These are phyloP conservation scores for Arabidopsis suecica DNA, from an alignment of 345 rosid genomes.

Conservation along the genomic window DNA sequence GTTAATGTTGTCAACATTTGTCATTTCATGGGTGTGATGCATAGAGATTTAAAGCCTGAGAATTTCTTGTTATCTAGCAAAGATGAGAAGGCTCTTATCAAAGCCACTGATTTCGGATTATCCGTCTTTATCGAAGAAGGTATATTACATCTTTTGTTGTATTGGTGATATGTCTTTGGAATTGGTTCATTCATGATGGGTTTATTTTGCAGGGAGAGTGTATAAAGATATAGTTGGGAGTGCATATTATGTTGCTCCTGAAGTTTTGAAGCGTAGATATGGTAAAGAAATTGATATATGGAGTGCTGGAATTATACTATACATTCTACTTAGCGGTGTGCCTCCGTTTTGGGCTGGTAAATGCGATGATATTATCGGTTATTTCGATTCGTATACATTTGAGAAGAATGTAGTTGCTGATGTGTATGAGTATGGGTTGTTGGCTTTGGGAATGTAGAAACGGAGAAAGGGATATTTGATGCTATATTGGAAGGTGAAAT, in stretches of 20 bases:
- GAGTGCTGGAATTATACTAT: slow-evolving; percentile 88
- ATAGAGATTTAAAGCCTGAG: slow-evolving; percentile 93
- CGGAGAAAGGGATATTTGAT: slow-evolving; percentile 79
- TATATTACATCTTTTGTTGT: slow-evolving; percentile 5
- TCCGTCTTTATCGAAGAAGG: slow-evolving; percentile 68
- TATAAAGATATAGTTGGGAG: slow-evolving; percentile 83
- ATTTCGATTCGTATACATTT: background rate
- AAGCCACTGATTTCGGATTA: slow-evolving; percentile 90
- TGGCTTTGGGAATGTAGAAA: slow-evolving; percentile 53
- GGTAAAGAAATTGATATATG: slow-evolving; percentile 90
- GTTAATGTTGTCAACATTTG: slow-evolving; percentile 84
- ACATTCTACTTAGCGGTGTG: slow-evolving; percentile 87
- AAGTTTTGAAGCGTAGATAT: slow-evolving; percentile 68
- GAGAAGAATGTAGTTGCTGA: slow-evolving; percentile 3
- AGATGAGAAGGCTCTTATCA: slow-evolving; percentile 64
- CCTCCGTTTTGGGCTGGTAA: slow-evolving; percentile 98
- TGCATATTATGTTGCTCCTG: slow-evolving; percentile 94
- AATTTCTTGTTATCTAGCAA: slow-evolving; percentile 80
- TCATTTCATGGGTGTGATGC: slow-evolving; percentile 92
- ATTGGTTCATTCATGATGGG: background rate
- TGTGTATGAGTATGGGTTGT: background rate
- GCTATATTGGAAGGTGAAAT: slow-evolving; percentile 76
- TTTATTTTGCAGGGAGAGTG: slow-evolving; percentile 55
- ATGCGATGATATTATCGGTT: slow-evolving; percentile 1
- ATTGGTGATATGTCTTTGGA: background rate